Evolutionary conservation across 306 rosid species (phyloP).

Genomic region (Sophora flavescens): DNA sequence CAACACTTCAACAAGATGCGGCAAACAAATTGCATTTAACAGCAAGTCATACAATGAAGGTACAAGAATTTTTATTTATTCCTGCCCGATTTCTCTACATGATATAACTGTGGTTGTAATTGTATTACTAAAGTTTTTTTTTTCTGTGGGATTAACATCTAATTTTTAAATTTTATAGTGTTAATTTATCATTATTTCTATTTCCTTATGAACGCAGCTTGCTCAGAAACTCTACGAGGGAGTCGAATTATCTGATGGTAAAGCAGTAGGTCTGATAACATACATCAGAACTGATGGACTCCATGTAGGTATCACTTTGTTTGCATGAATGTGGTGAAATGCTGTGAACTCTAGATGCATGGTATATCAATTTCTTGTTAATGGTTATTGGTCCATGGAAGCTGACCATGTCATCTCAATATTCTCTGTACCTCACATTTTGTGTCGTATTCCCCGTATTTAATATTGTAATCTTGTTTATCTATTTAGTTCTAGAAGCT

Average conservation of each 20-base stretch:
- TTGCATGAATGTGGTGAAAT: constrained; percentile 49
- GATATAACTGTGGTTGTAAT: constrained; percentile 25
- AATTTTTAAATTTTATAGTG: constrained; percentile 20
- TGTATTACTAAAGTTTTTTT: constrained; percentile 21
- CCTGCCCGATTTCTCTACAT: constrained; percentile 27
- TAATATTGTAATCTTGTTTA: background rate
- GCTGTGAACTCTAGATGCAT: constrained; percentile 35
- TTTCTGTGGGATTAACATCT: constrained; percentile 19
- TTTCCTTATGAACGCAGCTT: constrained; percentile 67
- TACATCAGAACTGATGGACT: constrained; percentile 91
- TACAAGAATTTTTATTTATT: constrained; percentile 44
- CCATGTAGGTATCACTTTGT: constrained; percentile 79
- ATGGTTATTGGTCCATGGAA: constrained; percentile 3
- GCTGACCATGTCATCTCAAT: constrained; percentile 3
- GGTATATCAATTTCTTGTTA: constrained; percentile 32
- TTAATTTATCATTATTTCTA: constrained; percentile 24
- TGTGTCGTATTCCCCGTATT: background rate
- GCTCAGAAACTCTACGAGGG: constrained; percentile 98
- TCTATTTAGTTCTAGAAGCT: background rate
- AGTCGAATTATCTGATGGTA: constrained; percentile 80
- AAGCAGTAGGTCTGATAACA: constrained; percentile 85
- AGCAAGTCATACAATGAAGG: constrained; percentile 87
- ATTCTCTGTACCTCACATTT: background rate
- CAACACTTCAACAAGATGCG: constrained; percentile 99
- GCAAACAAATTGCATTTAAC: constrained; percentile 81